Evolutionary conservation across 2,329 filamentous ascomycete genomes (phyloP).

Genomic region (Botrytis sinoallii): DNA sequence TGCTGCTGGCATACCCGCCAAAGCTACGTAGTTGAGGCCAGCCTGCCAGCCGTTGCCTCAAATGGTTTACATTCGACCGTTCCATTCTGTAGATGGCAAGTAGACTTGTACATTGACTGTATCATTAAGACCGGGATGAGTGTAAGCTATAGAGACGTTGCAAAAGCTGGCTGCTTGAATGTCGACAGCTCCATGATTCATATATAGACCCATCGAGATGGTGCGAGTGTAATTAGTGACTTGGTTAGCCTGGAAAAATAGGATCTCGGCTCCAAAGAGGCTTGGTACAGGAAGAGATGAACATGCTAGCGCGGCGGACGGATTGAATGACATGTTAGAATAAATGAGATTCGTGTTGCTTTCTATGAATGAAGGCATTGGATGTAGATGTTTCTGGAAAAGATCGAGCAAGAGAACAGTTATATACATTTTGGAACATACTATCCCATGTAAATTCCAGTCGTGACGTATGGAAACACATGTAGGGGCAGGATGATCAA

Average conservation of each 20-base stretch:
- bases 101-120: slow-evolving; percentile 23
- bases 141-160: neutral
- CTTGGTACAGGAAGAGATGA: neutral
- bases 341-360: neutral
- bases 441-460: neutral
- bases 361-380: neutral
- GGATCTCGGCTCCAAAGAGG: neutral
- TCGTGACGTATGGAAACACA: neutral
- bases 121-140: neutral
- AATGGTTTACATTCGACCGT: slow-evolving; percentile 35
- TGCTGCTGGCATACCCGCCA: neutral
- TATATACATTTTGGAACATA: neutral
- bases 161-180: neutral
- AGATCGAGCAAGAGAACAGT: neutral
- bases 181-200: neutral
- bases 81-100: slow-evolving; percentile 35
- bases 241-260: neutral
- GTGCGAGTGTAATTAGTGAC: neutral
- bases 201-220: neutral
- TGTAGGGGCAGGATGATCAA: neutral
- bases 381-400: neutral
- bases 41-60: slow-evolving; percentile 34
- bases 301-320: neutral
- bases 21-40: neutral
- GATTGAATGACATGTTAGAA: neutral